These are phyloP conservation scores for Penicillium canescens DNA, from an alignment of 495 filamentous ascomycete species.

Conservation along the genomic window DNA sequence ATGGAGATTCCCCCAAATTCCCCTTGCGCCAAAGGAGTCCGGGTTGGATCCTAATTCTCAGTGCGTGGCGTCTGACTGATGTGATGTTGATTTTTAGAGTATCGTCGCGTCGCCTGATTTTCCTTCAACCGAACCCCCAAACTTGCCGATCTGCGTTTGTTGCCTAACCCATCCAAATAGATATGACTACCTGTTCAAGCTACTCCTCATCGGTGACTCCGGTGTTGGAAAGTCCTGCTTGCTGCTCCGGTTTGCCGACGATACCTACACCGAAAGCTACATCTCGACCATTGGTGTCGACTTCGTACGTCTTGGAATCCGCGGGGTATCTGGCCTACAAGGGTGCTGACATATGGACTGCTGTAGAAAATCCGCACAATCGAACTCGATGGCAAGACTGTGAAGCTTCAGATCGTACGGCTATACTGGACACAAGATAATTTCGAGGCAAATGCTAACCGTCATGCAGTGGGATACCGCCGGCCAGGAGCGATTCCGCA, in stretches of 20 bases:
- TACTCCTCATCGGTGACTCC: slow-evolving; percentile 99
- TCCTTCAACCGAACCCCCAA: slow-evolving; percentile 4
- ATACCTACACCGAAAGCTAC: slow-evolving; percentile 99
- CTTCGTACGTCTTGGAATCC: slow-evolving; percentile 68
- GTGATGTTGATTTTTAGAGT: slow-evolving; percentile 22
- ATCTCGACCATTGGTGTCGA: slow-evolving; percentile 99
- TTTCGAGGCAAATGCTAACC: slow-evolving; percentile 12
- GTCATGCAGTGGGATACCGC: slow-evolving; percentile 89
- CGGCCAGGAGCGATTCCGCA: slow-evolving; percentile 98
- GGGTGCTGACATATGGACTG: slow-evolving; percentile 26
- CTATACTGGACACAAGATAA: not conserved
- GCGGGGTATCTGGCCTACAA: slow-evolving; percentile 6
- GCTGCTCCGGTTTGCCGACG: slow-evolving; percentile 95
- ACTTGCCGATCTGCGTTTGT: slow-evolving; percentile 13
- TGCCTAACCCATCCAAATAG: slow-evolving; percentile 51
- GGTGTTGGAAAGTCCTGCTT: slow-evolving; percentile 99
- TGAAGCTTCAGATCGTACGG: slow-evolving; percentile 98
- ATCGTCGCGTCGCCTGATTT: not conserved
- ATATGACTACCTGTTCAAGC: slow-evolving; percentile 99
- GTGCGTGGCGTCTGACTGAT: slow-evolving; percentile 5
- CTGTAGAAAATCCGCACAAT: slow-evolving; percentile 98
- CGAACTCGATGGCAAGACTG: slow-evolving; percentile 98
- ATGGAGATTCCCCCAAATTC: slow-evolving; percentile 2
- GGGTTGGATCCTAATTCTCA: not conserved
- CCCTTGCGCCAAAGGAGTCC: slow-evolving; percentile 6